Evolutionary conservation across 2,329 filamentous ascomycete species (phyloP).

Genomic region (Aphanocladium album): DNA sequence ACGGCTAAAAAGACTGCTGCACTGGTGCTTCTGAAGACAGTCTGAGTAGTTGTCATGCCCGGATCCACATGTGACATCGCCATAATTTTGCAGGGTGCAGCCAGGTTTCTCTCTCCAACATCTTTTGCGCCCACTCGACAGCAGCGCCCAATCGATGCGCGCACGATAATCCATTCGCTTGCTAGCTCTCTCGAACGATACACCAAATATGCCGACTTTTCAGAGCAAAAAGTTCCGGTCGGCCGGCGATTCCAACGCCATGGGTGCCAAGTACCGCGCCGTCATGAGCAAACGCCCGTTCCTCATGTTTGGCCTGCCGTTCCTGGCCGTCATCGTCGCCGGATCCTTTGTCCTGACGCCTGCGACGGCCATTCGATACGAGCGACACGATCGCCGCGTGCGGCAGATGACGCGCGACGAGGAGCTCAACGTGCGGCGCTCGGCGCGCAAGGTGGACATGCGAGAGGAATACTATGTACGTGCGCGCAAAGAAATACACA

Average conservation of each 20-base stretch:
- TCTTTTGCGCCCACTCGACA: not conserved
- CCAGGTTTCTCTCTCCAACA: not conserved
- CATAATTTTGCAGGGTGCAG: not conserved
- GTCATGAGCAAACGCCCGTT: conserved; percentile 77
- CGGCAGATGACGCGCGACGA: conserved; percentile 81
- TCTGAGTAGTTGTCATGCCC: not conserved
- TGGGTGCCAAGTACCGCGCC: conserved; percentile 73
- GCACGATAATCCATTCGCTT: not conserved
- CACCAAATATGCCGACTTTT: conserved; percentile 46
- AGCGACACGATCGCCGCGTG: conserved; percentile 86
- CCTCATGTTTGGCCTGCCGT: conserved; percentile 87
- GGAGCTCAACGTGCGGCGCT: conserved; percentile 73
- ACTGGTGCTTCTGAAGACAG: not conserved
- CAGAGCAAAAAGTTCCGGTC: conserved; percentile 66
- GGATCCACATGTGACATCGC: conserved; percentile 6
- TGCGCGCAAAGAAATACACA: conserved; percentile 19
- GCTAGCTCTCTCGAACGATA: not conserved
- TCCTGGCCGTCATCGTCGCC: conserved; percentile 81
- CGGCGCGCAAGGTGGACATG: conserved; percentile 67
- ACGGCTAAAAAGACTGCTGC: not conserved
- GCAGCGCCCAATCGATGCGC: not conserved
- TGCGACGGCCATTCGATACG: conserved; percentile 88
- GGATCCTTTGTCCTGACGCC: conserved; percentile 94
- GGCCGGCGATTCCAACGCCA: conserved; percentile 58
- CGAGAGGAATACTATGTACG: conserved; percentile 83